These are phyloP conservation scores for Bruguiera parviflora DNA, from an alignment of 345 rosid species.

Conservation along the genomic window DNA sequence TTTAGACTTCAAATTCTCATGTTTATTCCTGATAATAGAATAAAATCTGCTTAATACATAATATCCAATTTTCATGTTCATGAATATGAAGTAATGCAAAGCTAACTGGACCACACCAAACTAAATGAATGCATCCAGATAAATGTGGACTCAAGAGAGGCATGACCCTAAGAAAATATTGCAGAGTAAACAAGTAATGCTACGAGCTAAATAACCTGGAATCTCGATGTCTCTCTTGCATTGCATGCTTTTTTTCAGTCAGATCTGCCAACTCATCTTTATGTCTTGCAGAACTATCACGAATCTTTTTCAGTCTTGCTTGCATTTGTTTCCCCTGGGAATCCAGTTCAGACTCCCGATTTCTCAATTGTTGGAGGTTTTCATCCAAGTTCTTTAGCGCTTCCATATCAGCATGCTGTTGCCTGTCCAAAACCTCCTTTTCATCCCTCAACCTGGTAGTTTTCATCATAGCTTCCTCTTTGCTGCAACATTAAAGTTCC, in stretches of 20 bases:
- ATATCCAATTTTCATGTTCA: background rate
- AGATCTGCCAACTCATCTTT: conserved; percentile 57
- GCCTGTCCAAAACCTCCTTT: conserved; percentile 92
- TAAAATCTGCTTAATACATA: background rate
- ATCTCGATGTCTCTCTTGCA: conserved; percentile 74
- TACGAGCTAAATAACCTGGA: conserved; percentile 50
- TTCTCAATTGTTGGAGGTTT: conserved; percentile 81
- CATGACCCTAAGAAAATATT: conserved; percentile 5
- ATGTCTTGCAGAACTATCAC: conserved; percentile 53
- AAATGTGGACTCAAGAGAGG: background rate
- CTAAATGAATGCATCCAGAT: background rate
- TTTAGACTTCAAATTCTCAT: conserved; percentile 69
- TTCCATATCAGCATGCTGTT: conserved; percentile 86
- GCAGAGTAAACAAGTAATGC: conserved; percentile 18
- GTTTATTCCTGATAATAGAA: conserved; percentile 48
- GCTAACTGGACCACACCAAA: background rate
- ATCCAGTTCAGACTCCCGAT: conserved; percentile 68
- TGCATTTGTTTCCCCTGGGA: conserved; percentile 76
- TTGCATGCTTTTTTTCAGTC: conserved; percentile 57
- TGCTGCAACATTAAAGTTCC: conserved; percentile 47
- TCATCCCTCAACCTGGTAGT: conserved; percentile 88
- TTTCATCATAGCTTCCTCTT: conserved; percentile 92
- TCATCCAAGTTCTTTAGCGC: conserved; percentile 88
- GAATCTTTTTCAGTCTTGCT: conserved; percentile 54
- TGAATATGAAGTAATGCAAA: background rate